Percentiles rank a stretch among this genome's conserved stretches.
Evolutionary conservation across 805 yeast species (phyloP).

Genomic region (Lachancea kluyveri): DNA sequence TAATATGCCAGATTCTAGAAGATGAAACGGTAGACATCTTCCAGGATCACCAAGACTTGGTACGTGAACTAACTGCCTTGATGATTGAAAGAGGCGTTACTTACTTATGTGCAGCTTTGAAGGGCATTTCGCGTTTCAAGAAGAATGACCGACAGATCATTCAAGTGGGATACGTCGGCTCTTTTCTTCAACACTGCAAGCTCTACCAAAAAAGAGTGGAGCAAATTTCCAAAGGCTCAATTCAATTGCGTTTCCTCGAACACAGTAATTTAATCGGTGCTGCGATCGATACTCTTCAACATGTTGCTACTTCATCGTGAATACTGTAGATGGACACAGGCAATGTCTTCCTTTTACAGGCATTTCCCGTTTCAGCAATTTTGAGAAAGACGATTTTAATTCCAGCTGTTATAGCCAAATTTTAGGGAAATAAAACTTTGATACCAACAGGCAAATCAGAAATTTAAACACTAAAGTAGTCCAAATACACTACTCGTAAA

Average conservation of each 20-base stretch:
- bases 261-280: slow-evolving; percentile 27
- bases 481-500: too few species aligned
- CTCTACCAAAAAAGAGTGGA: slow-evolving; percentile 16
- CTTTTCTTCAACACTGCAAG: slow-evolving; percentile 18
- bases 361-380: too few species aligned
- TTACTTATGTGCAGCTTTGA: slow-evolving; percentile 18
- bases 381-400: too few species aligned
- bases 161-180: slow-evolving; percentile 25
- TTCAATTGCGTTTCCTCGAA: slow-evolving; percentile 16
- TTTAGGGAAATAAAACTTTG: too few species aligned
- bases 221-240: slow-evolving; percentile 9
- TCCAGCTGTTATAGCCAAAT: too few species aligned
- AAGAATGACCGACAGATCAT: slow-evolving; percentile 1
- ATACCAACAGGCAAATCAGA: too few species aligned
- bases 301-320: too few species aligned
- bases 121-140: slow-evolving; percentile 10
- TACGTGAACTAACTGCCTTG: slow-evolving; percentile 11
- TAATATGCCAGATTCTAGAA: slow-evolving; percentile 13
- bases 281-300: slow-evolving; percentile 15
- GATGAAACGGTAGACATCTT: slow-evolving; percentile 1
- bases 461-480: too few species aligned
- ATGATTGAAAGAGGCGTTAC: slow-evolving; percentile 22
- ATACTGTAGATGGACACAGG: slow-evolving; percentile 8
- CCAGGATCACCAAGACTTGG: slow-evolving; percentile 1
- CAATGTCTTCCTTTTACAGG: too few species aligned